Evolutionary conservation across 2,329 filamentous ascomycete genomes (phyloP), one percentile per base, ranked within the genome.

Genomic region (Volutella citrinella): DNA sequence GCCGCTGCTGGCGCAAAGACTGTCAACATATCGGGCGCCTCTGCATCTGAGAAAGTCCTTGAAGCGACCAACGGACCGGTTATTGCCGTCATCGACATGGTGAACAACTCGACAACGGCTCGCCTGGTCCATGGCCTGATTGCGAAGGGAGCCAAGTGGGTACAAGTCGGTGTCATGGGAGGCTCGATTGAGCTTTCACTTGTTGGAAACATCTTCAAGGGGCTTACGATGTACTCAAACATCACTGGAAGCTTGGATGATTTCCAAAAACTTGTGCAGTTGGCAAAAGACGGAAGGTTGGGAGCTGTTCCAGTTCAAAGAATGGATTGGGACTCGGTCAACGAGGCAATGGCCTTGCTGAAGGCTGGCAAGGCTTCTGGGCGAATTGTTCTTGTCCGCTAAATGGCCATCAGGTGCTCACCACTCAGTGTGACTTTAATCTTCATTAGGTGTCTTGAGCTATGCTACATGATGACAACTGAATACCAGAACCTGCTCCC

Each of bases 131-230:
- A 32, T 9, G 16, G 32, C 11, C 19, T 40, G 5, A 12, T 32
- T 8, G 20, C 21, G 6, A 13, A 18, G 12, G 30, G 30, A 4
- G 10, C 20, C 13, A 24, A 40, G 30, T 40, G 37, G 38, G 38
- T 41, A 11, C 38, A 41, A 13, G 38, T 41, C 12, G 38, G 38
- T 8, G 38, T 41, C 7, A 41, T 41, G 38, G 38, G 38, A 21
- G 38, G 38, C 11, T 41, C 38, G 2, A 41, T 41, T 12, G 38
- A 41, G 27, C 15, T 41, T 16, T 41, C 38, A 11, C 30, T 41
- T 5, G 38, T 41, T 5, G 34, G 22, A 3, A 41, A 41, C 24
- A 41, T 41, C 13, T 41, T 41, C 24, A 41, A 38, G 14, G 38
- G 38, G 12, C 18, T 41, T 2, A 41, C 38, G 7, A 41, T 41